These are phyloP conservation scores for Boletus mariae DNA, from an alignment of 1,284 basidiomycete genomes.

Conservation along the genomic window DNA sequence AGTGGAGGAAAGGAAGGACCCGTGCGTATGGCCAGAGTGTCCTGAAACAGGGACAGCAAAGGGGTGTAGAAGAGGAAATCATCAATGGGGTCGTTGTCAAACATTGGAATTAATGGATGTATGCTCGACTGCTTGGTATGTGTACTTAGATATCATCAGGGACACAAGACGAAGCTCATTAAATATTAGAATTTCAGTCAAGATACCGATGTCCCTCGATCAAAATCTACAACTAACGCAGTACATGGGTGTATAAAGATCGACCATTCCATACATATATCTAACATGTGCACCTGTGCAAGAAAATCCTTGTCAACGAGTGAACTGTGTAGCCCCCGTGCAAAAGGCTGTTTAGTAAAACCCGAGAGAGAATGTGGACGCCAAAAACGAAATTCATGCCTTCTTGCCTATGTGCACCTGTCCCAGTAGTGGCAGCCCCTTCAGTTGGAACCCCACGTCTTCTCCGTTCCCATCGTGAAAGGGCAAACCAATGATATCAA, in stretches of 20 bases:
- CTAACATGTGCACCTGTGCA: slow-evolving; percentile 9
- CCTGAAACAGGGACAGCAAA: slow-evolving; percentile 33
- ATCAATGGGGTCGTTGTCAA: slow-evolving; percentile 42
- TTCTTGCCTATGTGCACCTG: slow-evolving; percentile 64
- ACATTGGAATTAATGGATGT: slow-evolving; percentile 38
- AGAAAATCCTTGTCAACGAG: slow-evolving; percentile 6
- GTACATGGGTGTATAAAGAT: slow-evolving; percentile 13
- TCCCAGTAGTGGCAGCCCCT: slow-evolving; percentile 63
- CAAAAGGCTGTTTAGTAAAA: background rate
- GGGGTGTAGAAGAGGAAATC: slow-evolving; percentile 40
- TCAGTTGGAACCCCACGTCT: slow-evolving; percentile 51
- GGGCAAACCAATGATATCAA: slow-evolving; percentile 61
- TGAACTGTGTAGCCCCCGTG: slow-evolving; percentile 2
- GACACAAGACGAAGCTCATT: background rate
- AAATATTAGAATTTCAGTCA: slow-evolving; percentile 8
- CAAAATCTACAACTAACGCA: slow-evolving; percentile 18
- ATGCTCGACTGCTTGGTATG: background rate
- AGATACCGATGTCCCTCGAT: background rate
- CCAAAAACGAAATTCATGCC: slow-evolving; percentile 9
- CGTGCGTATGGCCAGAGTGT: slow-evolving; percentile 37
- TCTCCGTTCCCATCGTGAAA: slow-evolving; percentile 35
- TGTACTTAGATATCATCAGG: too few relatives aligned
- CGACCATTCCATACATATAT: slow-evolving; percentile 6
- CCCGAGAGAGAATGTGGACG: background rate
- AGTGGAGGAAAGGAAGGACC: slow-evolving; percentile 40